These are phyloP conservation scores for Globisporangium heterothallicum DNA, from an alignment of 352 stramenopile species.

Conservation along the genomic window DNA sequence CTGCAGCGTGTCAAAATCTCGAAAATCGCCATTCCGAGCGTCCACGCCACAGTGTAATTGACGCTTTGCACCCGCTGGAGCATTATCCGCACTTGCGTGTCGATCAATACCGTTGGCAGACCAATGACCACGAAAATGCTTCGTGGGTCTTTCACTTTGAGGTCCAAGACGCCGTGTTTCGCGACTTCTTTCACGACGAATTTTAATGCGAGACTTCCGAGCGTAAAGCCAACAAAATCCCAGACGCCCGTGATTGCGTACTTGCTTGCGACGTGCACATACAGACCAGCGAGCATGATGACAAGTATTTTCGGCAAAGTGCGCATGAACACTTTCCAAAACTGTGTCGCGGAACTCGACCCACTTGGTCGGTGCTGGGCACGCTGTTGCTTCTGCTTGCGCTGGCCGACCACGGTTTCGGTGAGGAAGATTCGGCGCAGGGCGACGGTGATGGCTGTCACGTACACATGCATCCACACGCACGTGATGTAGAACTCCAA, in stretches of 20 bases:
- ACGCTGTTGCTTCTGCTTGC: conserved; percentile 8
- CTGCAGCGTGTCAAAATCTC: too few relatives aligned
- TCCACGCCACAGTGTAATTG: background rate
- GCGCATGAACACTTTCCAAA: conserved; percentile 12
- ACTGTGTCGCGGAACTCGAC: too few relatives aligned
- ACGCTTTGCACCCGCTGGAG: background rate
- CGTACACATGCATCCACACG: conserved; percentile 16
- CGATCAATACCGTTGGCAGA: conserved; percentile 21
- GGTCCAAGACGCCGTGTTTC: conserved; percentile 21
- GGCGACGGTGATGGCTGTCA: conserved; percentile 15
- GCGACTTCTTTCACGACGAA: conserved; percentile 27
- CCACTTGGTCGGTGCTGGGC: background rate
- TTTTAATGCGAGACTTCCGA: conserved; percentile 28
- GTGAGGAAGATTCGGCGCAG: conserved; percentile 17
- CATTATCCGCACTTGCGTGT: background rate
- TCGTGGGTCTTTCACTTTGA: conserved; percentile 26
- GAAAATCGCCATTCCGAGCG: background rate
- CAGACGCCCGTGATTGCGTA: background rate
- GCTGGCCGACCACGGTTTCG: conserved; percentile 12
- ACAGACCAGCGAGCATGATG: background rate
- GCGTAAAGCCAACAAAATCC: conserved; percentile 18
- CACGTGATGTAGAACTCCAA: conserved; percentile 25
- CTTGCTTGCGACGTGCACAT: background rate
- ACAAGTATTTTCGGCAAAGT: conserved; percentile 14
- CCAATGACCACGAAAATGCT: conserved; percentile 35